These are phyloP conservation scores for Colletotrichum eleusines DNA, from an alignment of 2,329 filamentous ascomycete genomes.

Conservation along the genomic window DNA sequence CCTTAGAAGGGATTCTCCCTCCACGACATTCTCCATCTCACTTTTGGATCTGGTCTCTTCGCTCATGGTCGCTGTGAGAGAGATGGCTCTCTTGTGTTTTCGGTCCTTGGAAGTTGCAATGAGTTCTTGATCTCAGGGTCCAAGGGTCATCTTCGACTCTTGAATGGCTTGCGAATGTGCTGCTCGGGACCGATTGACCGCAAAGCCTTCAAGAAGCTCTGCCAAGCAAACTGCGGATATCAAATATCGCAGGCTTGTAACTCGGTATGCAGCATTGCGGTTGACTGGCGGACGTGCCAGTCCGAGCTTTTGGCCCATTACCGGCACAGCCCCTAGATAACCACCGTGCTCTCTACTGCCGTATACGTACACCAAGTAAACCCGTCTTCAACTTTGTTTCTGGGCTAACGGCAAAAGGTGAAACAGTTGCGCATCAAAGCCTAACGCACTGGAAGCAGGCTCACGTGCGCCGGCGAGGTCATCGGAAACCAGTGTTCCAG, in stretches of 20 bases:
- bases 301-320: slow-evolving; percentile 16
- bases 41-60: background rate
- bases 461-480: background rate
- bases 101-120: background rate
- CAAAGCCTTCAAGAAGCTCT: background rate
- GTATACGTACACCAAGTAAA: too few species aligned
- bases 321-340: background rate
- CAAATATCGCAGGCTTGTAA: background rate
- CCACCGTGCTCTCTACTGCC: too few species aligned
- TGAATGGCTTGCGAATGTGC: background rate
- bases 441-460: too few species aligned
- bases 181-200: background rate
- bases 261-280: background rate
- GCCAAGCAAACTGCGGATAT: background rate
- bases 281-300: slow-evolving; percentile 28
- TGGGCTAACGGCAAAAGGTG: too few species aligned
- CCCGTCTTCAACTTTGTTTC: too few species aligned
- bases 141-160: background rate
- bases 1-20: background rate
- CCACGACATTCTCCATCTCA: background rate
- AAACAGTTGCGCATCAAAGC: too few species aligned
- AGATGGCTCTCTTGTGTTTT: too few species aligned
- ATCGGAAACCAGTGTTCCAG: slow-evolving; percentile 16
- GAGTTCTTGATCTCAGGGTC: too few species aligned
- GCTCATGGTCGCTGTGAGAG: background rate